phyloP scores from a whole-genome alignment of 495 filamentous ascomycete species.

The Aspergillus bridgeri region DNA sequence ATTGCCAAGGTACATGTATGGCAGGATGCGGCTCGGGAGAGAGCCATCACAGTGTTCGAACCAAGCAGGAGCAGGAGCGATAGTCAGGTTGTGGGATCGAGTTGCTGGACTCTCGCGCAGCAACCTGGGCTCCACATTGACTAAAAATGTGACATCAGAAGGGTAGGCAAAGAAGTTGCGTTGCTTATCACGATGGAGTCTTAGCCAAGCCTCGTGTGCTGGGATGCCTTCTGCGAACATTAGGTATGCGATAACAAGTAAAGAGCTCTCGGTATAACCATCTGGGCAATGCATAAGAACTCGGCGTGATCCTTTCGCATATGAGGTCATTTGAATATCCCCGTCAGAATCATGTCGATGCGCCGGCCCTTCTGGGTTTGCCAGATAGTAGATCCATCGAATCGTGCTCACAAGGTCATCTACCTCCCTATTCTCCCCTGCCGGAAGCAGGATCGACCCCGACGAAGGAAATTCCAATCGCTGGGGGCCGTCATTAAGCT shows the following conservation, averaged over 20 bases:
- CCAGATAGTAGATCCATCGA: conserved; percentile 82
- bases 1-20: conserved; percentile 97
- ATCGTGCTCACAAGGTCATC: conserved; percentile 82
- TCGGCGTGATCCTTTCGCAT: conserved; percentile 47
- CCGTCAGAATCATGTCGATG: conserved; percentile 52
- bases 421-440: conserved; percentile 71
- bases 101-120: conserved; percentile 50
- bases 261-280: conserved; percentile 91
- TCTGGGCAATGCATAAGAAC: conserved; percentile 91
- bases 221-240: conserved; percentile 84
- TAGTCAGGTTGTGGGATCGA: conserved; percentile 22
- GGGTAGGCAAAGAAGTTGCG: conserved; percentile 97
- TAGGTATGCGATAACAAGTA: conserved; percentile 83
- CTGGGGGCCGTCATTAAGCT: conserved; percentile 52
- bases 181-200: conserved; percentile 71
- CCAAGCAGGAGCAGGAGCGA: conserved; percentile 67
- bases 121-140: conserved; percentile 69
- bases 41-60: conserved; percentile 82
- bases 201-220: conserved; percentile 79
- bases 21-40: conserved; percentile 79
- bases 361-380: conserved; percentile 52
- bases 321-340: conserved; percentile 49
- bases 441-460: conserved; percentile 79
- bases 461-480: conserved; percentile 88
- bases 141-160: conserved; percentile 77